Base-by-base conservation (phyloP, 345 rosid species). In the Firmiana major region DNA sequence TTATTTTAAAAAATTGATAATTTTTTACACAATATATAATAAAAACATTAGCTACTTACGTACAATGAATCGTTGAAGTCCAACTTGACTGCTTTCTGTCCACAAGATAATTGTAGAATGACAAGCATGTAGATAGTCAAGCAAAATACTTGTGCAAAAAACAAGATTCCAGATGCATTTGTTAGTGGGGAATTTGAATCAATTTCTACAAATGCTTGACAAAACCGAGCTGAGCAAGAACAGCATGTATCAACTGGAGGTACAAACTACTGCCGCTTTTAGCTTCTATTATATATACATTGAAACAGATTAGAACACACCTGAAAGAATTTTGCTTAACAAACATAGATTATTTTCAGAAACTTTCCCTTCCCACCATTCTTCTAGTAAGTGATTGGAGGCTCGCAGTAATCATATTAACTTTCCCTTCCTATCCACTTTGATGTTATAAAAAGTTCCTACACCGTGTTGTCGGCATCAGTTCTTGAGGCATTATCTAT, bases 181-280 rank as follows among this genome's bases (percentile, higher is more conserved):
- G 59, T 54, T 22, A 54, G 0, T 21, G 9, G 31, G 15, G 43
- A 74, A 57, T 9, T 10, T 24, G 46, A 28, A 43, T 19, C 43
- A 75, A 58, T 36, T 10, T 53, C 46, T 22, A 42, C 45, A 64
- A 51, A 65, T 31, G 60, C 31, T 12, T n/a, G 69, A 59, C 84
- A 85, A 83, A 85, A 80, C 84, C 79, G 79, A 76, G 79, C 80
- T 57, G 31, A 80, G 43, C 36, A 6, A 62, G 63, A 46, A 51
- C 85, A 80, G 70, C 77, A 60, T 54, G 19, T 54, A 48, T 40
- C 58, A 45, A 60, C 34, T 17, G 19, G 8, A 63, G 63, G 16
- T 59, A 59, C 63, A 59, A 59, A 10, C 75, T 59, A 11, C 19
- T 28, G 48, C 31, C 34, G 38, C 7, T n/a, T n/a, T 54, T 19